A percentile compares a stretch with the other conserved stretches of the same genome.
phyloP scores from a whole-genome alignment of 1,284 basidiomycete species.

The Porogramme epimiltina region DNA sequence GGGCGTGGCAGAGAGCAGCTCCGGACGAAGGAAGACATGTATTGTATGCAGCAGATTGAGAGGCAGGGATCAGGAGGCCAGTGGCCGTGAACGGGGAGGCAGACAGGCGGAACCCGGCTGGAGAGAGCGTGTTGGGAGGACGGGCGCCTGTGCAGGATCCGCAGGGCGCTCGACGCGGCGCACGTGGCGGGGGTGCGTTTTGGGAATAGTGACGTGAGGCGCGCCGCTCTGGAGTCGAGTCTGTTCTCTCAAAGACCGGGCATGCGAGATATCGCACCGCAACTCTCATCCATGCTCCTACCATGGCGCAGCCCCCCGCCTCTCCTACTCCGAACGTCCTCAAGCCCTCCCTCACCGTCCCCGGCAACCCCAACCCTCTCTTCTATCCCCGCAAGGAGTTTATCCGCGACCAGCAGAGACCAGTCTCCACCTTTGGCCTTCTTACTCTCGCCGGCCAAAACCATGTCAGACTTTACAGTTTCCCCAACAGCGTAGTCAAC shows the following conservation, averaged over 20 bases:
- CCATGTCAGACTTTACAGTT: constrained; percentile 69
- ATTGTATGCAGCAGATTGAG: no score
- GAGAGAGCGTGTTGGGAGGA: constrained; percentile 5
- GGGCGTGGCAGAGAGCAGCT: no score
- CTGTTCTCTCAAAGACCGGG: constrained; percentile 17
- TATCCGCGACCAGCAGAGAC: constrained; percentile 50
- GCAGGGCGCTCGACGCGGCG: constrained; percentile 1
- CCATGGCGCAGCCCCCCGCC: constrained; percentile 27
- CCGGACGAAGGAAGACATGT: no score
- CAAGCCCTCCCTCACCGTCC: constrained; percentile 26
- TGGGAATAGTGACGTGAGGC: constrained; percentile 20
- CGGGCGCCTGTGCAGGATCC: not conserved
- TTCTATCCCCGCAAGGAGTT: constrained; percentile 75
- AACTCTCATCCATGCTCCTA: constrained; percentile 24
- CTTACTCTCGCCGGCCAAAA: constrained; percentile 65
- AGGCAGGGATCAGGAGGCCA: no score
- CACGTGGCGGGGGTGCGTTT: constrained; percentile 18
- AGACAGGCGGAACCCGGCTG: constrained; percentile 1
- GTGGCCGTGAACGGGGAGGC: no score
- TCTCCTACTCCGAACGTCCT: constrained; percentile 23
- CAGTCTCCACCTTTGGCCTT: constrained; percentile 64
- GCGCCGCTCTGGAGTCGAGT: constrained; percentile 14
- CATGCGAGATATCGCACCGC: constrained; percentile 14
- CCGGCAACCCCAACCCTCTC: constrained; percentile 23
- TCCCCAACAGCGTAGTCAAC: constrained; percentile 51